Percentiles rank a stretch among this genome's conserved stretches.
These are phyloP conservation scores for Phytophthora kernoviae DNA, from an alignment of 352 stramenopile genomes.

Conservation along the genomic window DNA sequence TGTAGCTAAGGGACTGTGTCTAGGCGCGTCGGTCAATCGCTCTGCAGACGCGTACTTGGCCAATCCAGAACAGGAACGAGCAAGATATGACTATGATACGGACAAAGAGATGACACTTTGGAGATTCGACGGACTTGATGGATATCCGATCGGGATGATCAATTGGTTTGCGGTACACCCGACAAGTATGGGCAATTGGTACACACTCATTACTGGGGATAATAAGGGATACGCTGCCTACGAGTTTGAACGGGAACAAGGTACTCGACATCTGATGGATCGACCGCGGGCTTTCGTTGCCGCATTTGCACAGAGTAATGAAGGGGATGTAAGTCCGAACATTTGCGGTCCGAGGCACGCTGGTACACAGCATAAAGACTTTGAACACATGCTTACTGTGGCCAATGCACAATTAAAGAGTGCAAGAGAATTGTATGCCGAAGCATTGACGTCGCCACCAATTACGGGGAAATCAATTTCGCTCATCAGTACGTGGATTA, in stretches of 20 bases:
- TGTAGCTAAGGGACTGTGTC: constrained; percentile 62
- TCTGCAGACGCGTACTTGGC: constrained; percentile 89
- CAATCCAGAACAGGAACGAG: constrained; percentile 86
- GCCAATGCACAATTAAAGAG: constrained; percentile 75
- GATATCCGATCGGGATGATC: constrained; percentile 88
- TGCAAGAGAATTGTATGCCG: constrained; percentile 59
- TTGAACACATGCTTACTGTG: constrained; percentile 82
- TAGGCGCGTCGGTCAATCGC: constrained; percentile 89
- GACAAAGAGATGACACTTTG: constrained; percentile 94
- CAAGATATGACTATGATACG: constrained; percentile 81
- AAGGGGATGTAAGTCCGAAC: constrained; percentile 94
- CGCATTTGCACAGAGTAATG: constrained; percentile 93
- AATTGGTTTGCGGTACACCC: constrained; percentile 95
- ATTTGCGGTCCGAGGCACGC: constrained; percentile 78
- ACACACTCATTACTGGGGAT: constrained; percentile 93
- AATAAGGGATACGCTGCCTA: constrained; percentile 94
- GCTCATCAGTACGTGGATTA: constrained; percentile 85
- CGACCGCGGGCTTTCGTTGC: constrained; percentile 89
- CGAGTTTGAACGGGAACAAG: constrained; percentile 86
- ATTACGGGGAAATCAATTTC: constrained; percentile 52
- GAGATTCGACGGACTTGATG: constrained; percentile 81
- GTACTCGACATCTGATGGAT: constrained; percentile 81
- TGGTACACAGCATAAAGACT: constrained; percentile 75
- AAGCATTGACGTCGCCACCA: constrained; percentile 39
- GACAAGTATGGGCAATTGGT: constrained; percentile 94